phyloP scores from a whole-genome alignment of 441 rosid genomes.

The Cnidoscolus chayamansa region DNA sequence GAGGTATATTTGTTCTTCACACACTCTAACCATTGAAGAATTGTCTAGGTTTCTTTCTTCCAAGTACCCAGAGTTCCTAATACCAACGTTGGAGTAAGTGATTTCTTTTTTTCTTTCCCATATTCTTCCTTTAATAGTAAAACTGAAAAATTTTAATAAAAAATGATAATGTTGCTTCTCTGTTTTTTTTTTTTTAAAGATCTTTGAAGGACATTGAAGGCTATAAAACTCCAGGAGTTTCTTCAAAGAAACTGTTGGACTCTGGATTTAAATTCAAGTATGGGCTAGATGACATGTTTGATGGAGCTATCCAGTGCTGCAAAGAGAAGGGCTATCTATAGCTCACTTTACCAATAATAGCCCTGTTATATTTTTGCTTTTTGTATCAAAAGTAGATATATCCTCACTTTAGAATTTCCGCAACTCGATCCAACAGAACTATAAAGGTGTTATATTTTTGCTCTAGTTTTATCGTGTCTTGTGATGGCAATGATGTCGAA shows the following conservation, averaged over 20 bases:
- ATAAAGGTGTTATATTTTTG: too few species aligned
- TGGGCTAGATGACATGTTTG: constrained; percentile 35
- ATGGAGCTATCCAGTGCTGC: constrained; percentile 36
- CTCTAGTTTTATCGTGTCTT: too few species aligned
- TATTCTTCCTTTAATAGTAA: not conserved
- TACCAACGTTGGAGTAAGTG: constrained; percentile 38
- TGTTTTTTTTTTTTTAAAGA: constrained; percentile 11
- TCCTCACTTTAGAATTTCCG: too few species aligned
- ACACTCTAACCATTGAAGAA: constrained; percentile 24
- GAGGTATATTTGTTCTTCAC: constrained; percentile 37
- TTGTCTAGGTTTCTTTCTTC: constrained; percentile 28
- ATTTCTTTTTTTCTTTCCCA: not conserved
- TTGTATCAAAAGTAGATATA: too few species aligned
- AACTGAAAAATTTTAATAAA: not conserved
- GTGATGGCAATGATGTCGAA: too few species aligned
- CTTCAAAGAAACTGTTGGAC: constrained; percentile 36
- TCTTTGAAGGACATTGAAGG: constrained; percentile 26
- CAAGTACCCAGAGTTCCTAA: constrained; percentile 27
- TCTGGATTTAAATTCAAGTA: constrained; percentile 35
- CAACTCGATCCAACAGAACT: too few species aligned
- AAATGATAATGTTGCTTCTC: too few species aligned
- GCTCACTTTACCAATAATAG: not conserved
- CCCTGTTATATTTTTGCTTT: too few species aligned
- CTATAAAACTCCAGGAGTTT: not conserved
- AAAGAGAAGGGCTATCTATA: constrained; percentile 32